Evolutionary conservation across 331 rosid genomes (phyloP).

Genomic region (Stylosanthes scabra): DNA sequence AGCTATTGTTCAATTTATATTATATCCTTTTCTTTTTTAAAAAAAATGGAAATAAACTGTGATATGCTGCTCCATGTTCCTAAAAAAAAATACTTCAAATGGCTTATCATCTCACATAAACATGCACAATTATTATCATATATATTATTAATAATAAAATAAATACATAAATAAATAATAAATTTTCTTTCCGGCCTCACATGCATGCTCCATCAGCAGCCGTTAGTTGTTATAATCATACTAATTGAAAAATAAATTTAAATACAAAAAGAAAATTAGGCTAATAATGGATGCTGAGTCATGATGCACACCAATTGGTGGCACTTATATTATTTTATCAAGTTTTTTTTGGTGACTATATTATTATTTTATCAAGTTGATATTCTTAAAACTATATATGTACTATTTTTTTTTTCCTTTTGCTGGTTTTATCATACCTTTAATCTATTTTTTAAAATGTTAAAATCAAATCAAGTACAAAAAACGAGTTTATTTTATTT

Average conservation of each 20-base stretch:
- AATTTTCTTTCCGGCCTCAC: neutral
- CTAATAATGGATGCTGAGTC: slow-evolving; percentile 39
- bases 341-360: too few species aligned
- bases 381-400: slow-evolving; percentile 35
- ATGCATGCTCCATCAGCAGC: slow-evolving; percentile 29
- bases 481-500: neutral
- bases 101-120: neutral
- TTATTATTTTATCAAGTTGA: slow-evolving; percentile 17
- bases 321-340: neutral
- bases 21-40: too few species aligned
- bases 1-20: too few species aligned
- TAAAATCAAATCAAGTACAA: neutral
- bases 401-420: slow-evolving; percentile 4
- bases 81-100: neutral
- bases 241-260: slow-evolving; percentile 13
- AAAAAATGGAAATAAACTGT: too few species aligned
- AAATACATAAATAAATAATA: neutral
- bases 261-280: neutral
- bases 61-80: slow-evolving; percentile 6
- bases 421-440: slow-evolving; percentile 6
- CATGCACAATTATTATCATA: slow-evolving; percentile 12
- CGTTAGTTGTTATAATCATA: slow-evolving; percentile 25
- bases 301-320: slow-evolving; percentile 22
- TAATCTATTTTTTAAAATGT: neutral
- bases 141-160: neutral